These are phyloP conservation scores for Ensete glaucum DNA, from an alignment of 176 grass and related monocot species.

Conservation along the genomic window DNA sequence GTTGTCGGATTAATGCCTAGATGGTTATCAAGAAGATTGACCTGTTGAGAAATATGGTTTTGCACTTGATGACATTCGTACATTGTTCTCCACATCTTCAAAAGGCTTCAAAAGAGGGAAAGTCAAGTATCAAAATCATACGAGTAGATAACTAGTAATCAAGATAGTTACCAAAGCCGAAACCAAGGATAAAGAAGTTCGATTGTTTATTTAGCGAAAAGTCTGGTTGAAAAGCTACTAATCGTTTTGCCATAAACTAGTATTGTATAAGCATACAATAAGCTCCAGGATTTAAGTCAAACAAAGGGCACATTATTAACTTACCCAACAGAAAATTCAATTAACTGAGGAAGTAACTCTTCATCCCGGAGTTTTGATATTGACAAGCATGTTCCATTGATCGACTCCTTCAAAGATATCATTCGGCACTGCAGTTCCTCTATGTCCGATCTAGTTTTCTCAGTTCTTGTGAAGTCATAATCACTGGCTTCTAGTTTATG, in stretches of 20 bases:
- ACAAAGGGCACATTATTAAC: background rate
- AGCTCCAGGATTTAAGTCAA: background rate
- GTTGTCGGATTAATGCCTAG: slow-evolving; percentile 71
- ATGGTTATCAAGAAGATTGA: slow-evolving; percentile 46
- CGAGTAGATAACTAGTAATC: background rate
- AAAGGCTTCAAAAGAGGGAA: slow-evolving; percentile 49
- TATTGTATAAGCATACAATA: background rate
- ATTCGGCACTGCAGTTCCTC: slow-evolving; percentile 33
- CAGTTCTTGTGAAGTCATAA: slow-evolving; percentile 57
- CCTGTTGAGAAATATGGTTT: slow-evolving; percentile 67
- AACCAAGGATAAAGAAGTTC: background rate
- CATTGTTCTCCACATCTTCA: slow-evolving; percentile 96
- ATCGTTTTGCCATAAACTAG: background rate
- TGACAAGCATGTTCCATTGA: slow-evolving; percentile 2
- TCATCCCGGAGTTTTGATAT: slow-evolving; percentile 19
- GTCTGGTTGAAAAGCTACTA: no score
- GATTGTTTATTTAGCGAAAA: no score
- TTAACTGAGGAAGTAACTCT: slow-evolving; percentile 11
- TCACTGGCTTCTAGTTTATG: slow-evolving; percentile 68
- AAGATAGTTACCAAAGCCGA: background rate
- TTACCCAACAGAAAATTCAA: slow-evolving; percentile 7
- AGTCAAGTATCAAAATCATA: background rate
- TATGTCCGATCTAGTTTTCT: slow-evolving; percentile 59
- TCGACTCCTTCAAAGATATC: slow-evolving; percentile 4
- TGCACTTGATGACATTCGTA: slow-evolving; percentile 93